A percentile compares a stretch with the other conserved stretches of the same genome.
These are phyloP conservation scores for Zoysia matrella DNA, from an alignment of 202 grass and related monocot genomes.

Conservation along the genomic window DNA sequence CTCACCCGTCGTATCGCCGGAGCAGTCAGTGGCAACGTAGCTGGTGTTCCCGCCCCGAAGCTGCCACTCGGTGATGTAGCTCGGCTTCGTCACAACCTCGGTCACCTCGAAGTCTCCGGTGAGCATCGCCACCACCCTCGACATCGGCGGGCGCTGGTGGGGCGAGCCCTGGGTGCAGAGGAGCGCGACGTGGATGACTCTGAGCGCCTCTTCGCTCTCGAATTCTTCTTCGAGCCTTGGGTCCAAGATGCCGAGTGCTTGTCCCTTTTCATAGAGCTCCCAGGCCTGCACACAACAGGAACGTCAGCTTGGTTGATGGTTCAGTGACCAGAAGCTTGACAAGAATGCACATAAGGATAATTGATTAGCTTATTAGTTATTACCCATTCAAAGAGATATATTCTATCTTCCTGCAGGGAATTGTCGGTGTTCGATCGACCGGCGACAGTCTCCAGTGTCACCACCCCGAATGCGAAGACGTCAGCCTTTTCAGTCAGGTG, in stretches of 20 bases:
- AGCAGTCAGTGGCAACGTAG: slow-evolving; percentile 30
- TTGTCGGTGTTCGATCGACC: slow-evolving; percentile 66
- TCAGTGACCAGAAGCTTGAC: background rate
- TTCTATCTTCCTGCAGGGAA: slow-evolving; percentile 35
- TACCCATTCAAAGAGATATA: slow-evolving; percentile 74
- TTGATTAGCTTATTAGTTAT: too few species aligned
- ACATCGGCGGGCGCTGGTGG: slow-evolving; percentile 57
- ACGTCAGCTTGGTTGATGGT: background rate
- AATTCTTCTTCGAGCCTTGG: slow-evolving; percentile 40
- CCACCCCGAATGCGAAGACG: slow-evolving; percentile 89
- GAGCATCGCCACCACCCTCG: slow-evolving; percentile 63
- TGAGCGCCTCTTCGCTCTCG: slow-evolving; percentile 41
- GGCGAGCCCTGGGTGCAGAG: slow-evolving; percentile 67
- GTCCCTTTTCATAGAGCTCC: slow-evolving; percentile 57
- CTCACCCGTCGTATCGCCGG: background rate
- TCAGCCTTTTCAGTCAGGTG: slow-evolving; percentile 85
- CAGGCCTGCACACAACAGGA: slow-evolving; percentile 60
- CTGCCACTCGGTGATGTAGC: slow-evolving; percentile 70
- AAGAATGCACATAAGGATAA: background rate
- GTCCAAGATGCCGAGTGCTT: slow-evolving; percentile 52
- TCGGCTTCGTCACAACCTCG: slow-evolving; percentile 49
- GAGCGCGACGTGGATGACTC: slow-evolving; percentile 57
- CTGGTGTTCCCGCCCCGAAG: slow-evolving; percentile 40
- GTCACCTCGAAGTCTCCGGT: slow-evolving; percentile 45
- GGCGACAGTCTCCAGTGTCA: slow-evolving; percentile 59